phyloP scores from a whole-genome alignment of 495 filamentous ascomycete genomes.

The Penicillium diatomitis region DNA sequence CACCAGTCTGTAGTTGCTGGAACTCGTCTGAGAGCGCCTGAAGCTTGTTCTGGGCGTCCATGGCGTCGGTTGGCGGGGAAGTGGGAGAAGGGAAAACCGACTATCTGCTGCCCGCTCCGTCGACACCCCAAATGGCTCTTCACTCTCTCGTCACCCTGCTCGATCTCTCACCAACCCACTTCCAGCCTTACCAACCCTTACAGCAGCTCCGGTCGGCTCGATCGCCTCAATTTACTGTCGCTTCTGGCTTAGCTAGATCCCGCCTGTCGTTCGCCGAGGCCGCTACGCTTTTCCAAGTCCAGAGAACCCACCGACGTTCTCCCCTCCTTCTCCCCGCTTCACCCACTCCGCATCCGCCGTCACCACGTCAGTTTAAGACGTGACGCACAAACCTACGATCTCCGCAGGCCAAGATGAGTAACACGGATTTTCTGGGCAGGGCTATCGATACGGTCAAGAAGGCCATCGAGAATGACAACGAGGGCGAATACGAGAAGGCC shows the following conservation, averaged over 20 bases:
- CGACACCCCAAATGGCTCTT: slow-evolving; percentile 14
- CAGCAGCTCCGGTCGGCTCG: too few relatives aligned
- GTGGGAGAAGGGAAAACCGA: slow-evolving; percentile 19
- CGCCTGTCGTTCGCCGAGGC: too few relatives aligned
- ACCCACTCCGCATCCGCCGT: slow-evolving; percentile 16
- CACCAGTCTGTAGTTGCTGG: slow-evolving; percentile 76
- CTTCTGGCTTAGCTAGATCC: slow-evolving; percentile 1
- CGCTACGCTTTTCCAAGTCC: neutral
- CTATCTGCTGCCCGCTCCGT: slow-evolving; percentile 18
- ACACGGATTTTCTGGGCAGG: slow-evolving; percentile 91
- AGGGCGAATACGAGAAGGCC: slow-evolving; percentile 92
- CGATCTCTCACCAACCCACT: slow-evolving; percentile 11
- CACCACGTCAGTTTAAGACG: slow-evolving; percentile 9
- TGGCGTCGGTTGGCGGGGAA: slow-evolving; percentile 22
- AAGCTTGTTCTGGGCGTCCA: slow-evolving; percentile 56
- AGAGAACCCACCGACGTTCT: slow-evolving; percentile 7
- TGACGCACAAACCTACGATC: slow-evolving; percentile 2
- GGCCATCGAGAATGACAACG: slow-evolving; percentile 91
- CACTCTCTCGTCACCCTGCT: slow-evolving; percentile 6
- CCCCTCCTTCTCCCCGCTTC: slow-evolving; percentile 18
- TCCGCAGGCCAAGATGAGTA: slow-evolving; percentile 59
- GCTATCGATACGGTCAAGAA: slow-evolving; percentile 94
- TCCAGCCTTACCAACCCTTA: neutral
- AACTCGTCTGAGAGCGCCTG: slow-evolving; percentile 83
- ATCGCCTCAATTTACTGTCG: neutral